Evolutionary conservation across 2,329 filamentous ascomycete genomes (phyloP), one percentile per base, ranked within the genome.

Genomic region (Arthroderma uncinatum): DNA sequence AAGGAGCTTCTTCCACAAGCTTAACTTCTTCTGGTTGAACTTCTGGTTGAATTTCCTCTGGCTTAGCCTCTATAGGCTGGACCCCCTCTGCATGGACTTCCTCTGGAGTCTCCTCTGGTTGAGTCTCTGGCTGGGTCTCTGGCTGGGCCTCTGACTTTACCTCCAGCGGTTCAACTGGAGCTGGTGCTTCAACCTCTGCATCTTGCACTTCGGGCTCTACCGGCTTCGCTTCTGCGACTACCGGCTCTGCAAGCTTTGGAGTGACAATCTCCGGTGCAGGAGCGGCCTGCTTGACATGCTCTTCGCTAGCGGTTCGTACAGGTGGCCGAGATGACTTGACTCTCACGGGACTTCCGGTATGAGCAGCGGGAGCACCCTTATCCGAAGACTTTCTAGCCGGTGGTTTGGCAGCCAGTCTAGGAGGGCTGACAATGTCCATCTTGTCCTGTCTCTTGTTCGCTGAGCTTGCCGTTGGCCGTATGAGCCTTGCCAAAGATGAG

Each of bases 381-480:
- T 57, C 30, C 12, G 57, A 19, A 37, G 52, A 16, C n/a, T 56
- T 58, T 21, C 39, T 54, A 10, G 34, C 37, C 3, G 54, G 42
- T 53, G 56, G 5, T 37, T 48, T 53, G 25, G 44, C 28, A 8
- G 54, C 19, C 12, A 44, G 42, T 57, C 67, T 69, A 4, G 73
- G 70, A 36, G 72, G 71, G 52, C 68, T 71, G 59, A 70, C 73
- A 3, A 66, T 53, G 25, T 77, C 75, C 4, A 72, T 57, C 61
- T 75, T 76, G 14, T 78, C 76, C 53, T 77, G 74, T 12, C 68
- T 66, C 61, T 78, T 78, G 61, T 69, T 76, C 7, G 76, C 74
- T 54, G 75, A 78, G 60, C 75, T 77, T 33, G 75, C 73, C 10
- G 76, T 78, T 21, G 76, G 76, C 4, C 76, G 72, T 74, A 78